Base-by-base conservation (phyloP, 305 asterid species). In the Plantago coronopus region DNA sequence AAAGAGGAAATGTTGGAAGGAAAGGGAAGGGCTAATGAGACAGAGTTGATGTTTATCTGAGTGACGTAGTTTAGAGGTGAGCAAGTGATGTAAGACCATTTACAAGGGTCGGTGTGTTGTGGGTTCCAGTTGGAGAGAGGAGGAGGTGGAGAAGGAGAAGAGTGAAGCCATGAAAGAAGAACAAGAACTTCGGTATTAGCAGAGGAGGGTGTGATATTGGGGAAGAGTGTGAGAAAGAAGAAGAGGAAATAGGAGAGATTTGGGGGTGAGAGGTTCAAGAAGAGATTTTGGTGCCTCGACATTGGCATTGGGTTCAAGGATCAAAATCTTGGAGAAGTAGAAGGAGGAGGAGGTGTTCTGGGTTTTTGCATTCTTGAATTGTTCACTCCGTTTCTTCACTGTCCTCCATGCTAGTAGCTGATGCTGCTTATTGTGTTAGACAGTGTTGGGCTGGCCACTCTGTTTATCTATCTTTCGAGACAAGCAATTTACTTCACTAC, bases 1-100 rank as follows among this genome's bases (percentile, higher is more conserved):
- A 90, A 74, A 19, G 86, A 76, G 0, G 96, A 79, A 17, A 89
- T 76, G 63, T 84, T 84, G n/a, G 90, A 58, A 15, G 96, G 96
- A 43, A 90, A 79, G 2, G 94, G 85, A 2, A 77, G 68, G 10
- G 79, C 75, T 10, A 90, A 64, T 42, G 67, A 81, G 22, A 83
- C 4, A 4, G 81, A 80, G 18, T 81, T 79, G n/a, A 85, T 79
- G 38, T 68, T 67, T 3, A 90, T 85, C 55, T 72, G 69, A 0
- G 78, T 73, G 20, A 90, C 96, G 17, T 54, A 69, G 42, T 59
- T 55, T 8, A 74, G 57, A 1, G 74, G 10, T 19, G 87, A 78
- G 59, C 96, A 90, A 0, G 75, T 62, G 17, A 90, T 73, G 78
- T 31, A 72, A 0, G 91, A 66, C 97, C 96, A 90, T 20, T 78